Evolutionary conservation across 108 stramenopile species (phyloP), one percentile per base, ranked within the genome.

Genomic region (Skeletonema menzelii): DNA sequence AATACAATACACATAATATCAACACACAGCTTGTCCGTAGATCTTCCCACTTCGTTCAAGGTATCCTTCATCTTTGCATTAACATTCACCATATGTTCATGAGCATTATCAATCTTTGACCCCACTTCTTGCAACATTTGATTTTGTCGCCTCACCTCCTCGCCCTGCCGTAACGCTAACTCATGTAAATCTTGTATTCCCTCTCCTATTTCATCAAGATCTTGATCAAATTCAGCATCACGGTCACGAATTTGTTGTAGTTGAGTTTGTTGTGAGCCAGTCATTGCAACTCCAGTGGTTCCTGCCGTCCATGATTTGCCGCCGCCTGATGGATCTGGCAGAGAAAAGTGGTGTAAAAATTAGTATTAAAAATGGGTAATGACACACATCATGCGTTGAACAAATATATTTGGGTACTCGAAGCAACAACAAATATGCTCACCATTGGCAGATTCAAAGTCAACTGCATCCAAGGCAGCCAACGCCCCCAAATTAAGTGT

Each of bases 1-100:
- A 47, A 47, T 53, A 96, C 91, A 68, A 97, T 91, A 73, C 97
- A 97, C 92, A 97, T 97, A 35, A 97, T 96, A 76, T 97, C 97
- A 3, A 97, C 91, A 82, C 94, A 95, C 27, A 97, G 56, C 73
- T 97, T 97, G 69, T 97, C 97, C 44, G 88, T 75, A 49, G 84
- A 65, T 20, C 97, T 85, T 30, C 91, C 93, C 10, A 96, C 96
- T 67, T 91, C 88, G 13, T 92, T 81, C 60, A 96, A 79, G 12
- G 91, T 95, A 14, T 89, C 91, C 84, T 96, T 96, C 96, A 96
- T 96, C 64, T 89, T 88, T 13, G 73, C 34, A 70, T 96, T 96
- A 24, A 96, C 92, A 56, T 86, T 86, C 19, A 65, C 55, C 78
- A 96, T 87, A 56, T 87, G 88, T 7, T 93, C 96, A 26, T 86